Evolutionary conservation across 2,329 filamentous ascomycete genomes (phyloP).

Genomic region (Penicillium sp.): DNA sequence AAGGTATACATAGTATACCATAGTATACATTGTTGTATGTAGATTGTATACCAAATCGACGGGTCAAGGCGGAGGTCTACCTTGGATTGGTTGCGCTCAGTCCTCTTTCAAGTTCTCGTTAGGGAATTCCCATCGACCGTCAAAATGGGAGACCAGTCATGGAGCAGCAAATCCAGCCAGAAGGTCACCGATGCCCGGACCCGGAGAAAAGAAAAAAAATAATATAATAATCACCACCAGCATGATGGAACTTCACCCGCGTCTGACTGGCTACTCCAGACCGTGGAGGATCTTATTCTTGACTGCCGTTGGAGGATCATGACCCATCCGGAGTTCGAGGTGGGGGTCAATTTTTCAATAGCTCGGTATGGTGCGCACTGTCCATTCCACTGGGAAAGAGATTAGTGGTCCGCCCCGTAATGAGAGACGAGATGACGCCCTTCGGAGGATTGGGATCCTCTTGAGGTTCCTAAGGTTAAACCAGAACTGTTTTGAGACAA

Average conservation of each 20-base stretch:
- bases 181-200: background rate
- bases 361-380: constrained; percentile 2
- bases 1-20: background rate
- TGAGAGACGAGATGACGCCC: background rate
- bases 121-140: background rate
- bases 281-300: constrained; percentile 17
- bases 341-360: constrained; percentile 6
- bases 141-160: background rate
- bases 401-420: background rate
- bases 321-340: background rate
- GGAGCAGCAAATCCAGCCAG: background rate
- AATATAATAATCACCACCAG: background rate
- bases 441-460: background rate
- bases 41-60: background rate
- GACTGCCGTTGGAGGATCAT: constrained; percentile 7
- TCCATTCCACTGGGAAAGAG: background rate
- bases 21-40: background rate
- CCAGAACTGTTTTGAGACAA: background rate
- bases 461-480: background rate
- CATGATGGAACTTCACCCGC: background rate
- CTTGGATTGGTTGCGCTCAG: constrained; percentile 2
- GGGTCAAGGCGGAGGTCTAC: constrained; percentile 2
- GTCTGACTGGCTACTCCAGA: constrained; percentile 1
- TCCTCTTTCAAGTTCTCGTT: background rate
- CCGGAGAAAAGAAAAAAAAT: background rate